Conservation (phyloP, 108 stramenopile species). For the Fistulifera solaris region DNA sequence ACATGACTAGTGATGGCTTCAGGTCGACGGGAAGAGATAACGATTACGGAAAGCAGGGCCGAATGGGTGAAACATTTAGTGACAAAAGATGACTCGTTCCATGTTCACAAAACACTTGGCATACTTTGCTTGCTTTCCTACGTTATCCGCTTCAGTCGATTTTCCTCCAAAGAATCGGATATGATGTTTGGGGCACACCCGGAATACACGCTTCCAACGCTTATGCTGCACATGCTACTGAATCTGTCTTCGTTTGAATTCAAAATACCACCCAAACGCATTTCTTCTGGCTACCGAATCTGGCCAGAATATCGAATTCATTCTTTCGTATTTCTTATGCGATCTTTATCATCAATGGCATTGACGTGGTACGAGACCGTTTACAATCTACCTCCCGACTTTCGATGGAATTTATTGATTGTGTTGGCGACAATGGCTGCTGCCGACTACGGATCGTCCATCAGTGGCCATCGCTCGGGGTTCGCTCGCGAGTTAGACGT, state of each 20-base stretch:
- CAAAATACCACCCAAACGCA: conserved; percentile 8
- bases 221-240: conserved; percentile 3
- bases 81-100: conserved; percentile 5
- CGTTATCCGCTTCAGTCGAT: neutral
- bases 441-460: neutral
- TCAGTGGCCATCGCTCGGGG: too few relatives aligned
- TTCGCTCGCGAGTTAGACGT: too few relatives aligned
- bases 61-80: too few relatives aligned
- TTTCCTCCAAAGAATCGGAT: neutral
- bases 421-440: conserved; percentile 4
- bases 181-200: conserved; percentile 8
- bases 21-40: too few relatives aligned
- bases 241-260: conserved; percentile 5
- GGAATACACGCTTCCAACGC: neutral
- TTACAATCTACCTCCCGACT: too few relatives aligned
- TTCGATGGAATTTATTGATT: neutral
- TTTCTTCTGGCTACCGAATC: conserved; percentile 5
- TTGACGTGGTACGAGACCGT: too few relatives aligned
- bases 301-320: conserved; percentile 10
- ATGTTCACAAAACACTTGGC: conserved; percentile 8
- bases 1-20: too few relatives aligned
- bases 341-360: neutral
- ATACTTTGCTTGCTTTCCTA: neutral
- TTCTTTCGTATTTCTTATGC: conserved; percentile 5
- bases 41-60: too few relatives aligned